phyloP scores from a whole-genome alignment of 306 rosid genomes.

The Lathyrus oleraceus region DNA sequence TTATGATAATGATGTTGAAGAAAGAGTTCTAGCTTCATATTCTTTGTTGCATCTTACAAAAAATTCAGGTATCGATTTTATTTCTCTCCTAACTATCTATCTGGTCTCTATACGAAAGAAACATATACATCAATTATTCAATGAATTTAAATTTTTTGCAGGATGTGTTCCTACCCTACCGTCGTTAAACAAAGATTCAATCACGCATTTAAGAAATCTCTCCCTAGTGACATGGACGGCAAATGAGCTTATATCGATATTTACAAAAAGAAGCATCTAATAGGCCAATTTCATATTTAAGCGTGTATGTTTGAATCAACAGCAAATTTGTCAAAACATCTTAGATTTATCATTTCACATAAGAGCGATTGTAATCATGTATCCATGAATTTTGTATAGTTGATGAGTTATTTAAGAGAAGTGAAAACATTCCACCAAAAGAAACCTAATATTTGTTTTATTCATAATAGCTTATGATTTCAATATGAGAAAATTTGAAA shows the following conservation, averaged over 20 bases:
- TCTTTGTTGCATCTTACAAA: conserved; percentile 57
- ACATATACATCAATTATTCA: neutral
- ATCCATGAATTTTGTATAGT: conserved; percentile 33
- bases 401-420: conserved; percentile 8
- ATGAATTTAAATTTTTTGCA: neutral
- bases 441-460: conserved; percentile 31
- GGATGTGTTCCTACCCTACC: conserved; percentile 41
- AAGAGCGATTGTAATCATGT: conserved; percentile 5
- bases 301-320: neutral
- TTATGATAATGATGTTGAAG: conserved; percentile 65
- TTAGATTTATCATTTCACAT: neutral
- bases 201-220: conserved; percentile 61
- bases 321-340: neutral
- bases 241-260: conserved; percentile 53
- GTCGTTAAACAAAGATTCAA: conserved; percentile 46
- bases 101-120: no score
- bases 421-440: no score
- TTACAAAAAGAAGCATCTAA: conserved; percentile 34
- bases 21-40: conserved; percentile 79
- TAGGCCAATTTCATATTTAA: neutral
- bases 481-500: neutral
- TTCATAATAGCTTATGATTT: conserved; percentile 29
- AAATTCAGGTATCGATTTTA: conserved; percentile 54
- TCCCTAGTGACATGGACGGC: conserved; percentile 91
- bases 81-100: neutral